phyloP scores from a whole-genome alignment of 148 eudicot species.

The Drosera capensis region DNA sequence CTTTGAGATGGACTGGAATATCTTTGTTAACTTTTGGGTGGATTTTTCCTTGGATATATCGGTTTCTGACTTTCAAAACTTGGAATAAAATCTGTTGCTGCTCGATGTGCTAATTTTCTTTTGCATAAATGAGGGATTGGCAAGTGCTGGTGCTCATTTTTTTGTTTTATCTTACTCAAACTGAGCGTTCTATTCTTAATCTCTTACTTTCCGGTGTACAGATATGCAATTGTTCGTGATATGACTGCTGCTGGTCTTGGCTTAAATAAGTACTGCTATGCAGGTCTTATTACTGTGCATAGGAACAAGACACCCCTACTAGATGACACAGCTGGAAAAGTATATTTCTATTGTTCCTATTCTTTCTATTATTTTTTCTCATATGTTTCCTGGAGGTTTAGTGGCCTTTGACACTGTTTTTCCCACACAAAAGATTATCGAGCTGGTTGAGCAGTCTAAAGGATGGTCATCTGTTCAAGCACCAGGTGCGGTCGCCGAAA shows the following conservation, averaged over 20 bases:
- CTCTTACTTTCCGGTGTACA: constrained; percentile 8
- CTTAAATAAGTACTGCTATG: constrained; percentile 84
- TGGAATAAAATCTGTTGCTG: too few relatives aligned
- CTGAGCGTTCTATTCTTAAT: too few relatives aligned
- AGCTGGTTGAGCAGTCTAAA: constrained; percentile 93
- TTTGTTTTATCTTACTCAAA: too few relatives aligned
- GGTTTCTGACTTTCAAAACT: too few relatives aligned
- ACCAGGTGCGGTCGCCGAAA: constrained; percentile 41
- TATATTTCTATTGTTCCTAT: constrained; percentile 12
- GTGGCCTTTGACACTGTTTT: constrained; percentile 5
- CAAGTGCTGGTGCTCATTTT: too few relatives aligned
- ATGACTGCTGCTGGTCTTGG: constrained; percentile 99
- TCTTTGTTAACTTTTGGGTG: too few relatives aligned
- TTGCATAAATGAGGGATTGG: too few relatives aligned
- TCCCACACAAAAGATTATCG: constrained; percentile 53
- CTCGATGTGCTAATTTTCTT: too few relatives aligned
- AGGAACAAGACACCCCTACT: constrained; percentile 42
- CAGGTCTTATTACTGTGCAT: constrained; percentile 86
- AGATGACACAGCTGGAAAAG: constrained; percentile 52
- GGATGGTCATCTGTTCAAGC: constrained; percentile 71
- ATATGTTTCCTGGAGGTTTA: neutral
- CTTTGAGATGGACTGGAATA: too few relatives aligned
- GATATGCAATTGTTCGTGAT: constrained; percentile 87
- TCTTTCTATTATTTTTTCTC: neutral
- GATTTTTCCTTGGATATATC: too few relatives aligned